Evolutionary conservation across 2,329 filamentous ascomycete genomes (phyloP).

Genomic region (Ophidiomyces ophidiicola): DNA sequence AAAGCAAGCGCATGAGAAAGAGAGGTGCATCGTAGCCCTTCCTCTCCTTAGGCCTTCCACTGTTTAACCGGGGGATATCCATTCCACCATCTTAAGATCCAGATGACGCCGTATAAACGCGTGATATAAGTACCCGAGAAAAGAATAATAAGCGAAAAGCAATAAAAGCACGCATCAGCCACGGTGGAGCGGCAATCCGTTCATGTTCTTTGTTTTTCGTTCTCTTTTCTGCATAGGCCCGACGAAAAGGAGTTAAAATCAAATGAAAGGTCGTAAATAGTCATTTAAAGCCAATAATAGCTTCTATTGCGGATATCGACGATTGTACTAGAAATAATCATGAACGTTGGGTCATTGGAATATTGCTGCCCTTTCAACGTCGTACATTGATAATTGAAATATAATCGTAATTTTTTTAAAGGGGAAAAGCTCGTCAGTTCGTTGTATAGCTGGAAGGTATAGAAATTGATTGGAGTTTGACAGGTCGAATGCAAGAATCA

Average conservation of each 20-base stretch:
- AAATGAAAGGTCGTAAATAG: no score
- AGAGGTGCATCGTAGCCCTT: no score
- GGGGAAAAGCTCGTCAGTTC: not conserved
- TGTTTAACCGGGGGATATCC: not conserved
- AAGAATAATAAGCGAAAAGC: not conserved
- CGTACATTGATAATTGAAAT: not conserved
- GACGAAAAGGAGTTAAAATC: no score
- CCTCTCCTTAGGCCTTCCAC: not conserved
- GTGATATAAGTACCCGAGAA: slow-evolving; percentile 4
- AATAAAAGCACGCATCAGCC: not conserved
- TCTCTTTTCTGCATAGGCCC: not conserved
- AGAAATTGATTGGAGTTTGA: not conserved
- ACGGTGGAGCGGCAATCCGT: not conserved
- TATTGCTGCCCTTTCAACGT: not conserved
- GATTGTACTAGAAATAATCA: slow-evolving; percentile 1
- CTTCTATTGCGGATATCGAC: slow-evolving; percentile 10
- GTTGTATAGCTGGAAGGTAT: not conserved
- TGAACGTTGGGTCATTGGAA: slow-evolving; percentile 1
- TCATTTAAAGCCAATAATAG: slow-evolving; percentile 4
- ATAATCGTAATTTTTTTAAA: slow-evolving; percentile 3
- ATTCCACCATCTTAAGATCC: not conserved
- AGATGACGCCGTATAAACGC: slow-evolving; percentile 1
- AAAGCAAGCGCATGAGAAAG: not conserved
- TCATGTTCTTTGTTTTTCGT: not conserved
- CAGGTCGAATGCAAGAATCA: slow-evolving; percentile 16